phyloP scores from a whole-genome alignment of 164 flowering plant genomes.

The Magnolia kwangsiensis region DNA sequence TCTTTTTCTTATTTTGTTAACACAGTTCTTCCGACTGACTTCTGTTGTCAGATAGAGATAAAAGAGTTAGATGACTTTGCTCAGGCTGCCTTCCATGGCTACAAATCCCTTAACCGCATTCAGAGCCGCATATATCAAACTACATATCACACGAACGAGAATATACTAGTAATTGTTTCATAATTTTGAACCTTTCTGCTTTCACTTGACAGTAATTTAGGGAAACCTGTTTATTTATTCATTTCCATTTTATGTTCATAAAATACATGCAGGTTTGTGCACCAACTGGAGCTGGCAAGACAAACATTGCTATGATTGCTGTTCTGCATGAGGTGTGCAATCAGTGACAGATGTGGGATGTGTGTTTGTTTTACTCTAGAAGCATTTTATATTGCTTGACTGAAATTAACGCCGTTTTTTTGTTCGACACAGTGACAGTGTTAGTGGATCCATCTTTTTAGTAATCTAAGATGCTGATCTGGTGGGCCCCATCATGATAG shows the following conservation, averaged over 20 bases:
- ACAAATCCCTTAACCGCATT: constrained; percentile 86
- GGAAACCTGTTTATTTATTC: neutral
- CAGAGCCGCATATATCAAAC: constrained; percentile 89
- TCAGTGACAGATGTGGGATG: neutral
- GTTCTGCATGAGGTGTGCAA: constrained; percentile 78
- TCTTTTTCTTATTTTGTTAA: neutral
- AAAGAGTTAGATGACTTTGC: constrained; percentile 94
- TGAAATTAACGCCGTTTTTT: too few relatives aligned
- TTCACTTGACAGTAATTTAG: neutral
- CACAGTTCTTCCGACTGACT: neutral
- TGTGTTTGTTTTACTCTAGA: neutral
- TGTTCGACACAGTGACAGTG: neutral
- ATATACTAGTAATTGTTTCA: constrained; percentile 57
- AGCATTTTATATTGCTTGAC: neutral
- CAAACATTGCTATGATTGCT: constrained; percentile 96
- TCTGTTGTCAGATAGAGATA: constrained; percentile 72
- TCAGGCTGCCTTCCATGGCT: constrained; percentile 95
- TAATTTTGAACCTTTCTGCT: neutral
- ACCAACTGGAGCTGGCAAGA: constrained; percentile 99
- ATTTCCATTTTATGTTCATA: neutral
- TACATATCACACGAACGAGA: constrained; percentile 83
- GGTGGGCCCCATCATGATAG: neutral
- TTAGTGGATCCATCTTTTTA: neutral
- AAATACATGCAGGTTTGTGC: constrained; percentile 83
- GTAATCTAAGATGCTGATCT: neutral